Conservation (phyloP, 257 asterid genomes). For the Pogostemon cablin region DNA sequence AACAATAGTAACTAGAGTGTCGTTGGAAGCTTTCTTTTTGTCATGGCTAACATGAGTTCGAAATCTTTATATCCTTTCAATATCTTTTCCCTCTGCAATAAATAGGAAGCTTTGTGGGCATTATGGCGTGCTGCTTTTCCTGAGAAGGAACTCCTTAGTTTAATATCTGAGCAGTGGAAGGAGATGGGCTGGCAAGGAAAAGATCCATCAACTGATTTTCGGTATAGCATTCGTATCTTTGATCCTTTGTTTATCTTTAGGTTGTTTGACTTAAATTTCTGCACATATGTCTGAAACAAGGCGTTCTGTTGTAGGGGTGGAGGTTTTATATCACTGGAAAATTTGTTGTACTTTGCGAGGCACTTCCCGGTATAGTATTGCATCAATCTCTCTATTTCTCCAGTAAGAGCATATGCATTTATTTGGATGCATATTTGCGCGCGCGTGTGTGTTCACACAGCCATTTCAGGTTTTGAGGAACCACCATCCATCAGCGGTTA, state of each 20-base stretch:
- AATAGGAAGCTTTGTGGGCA: conserved; percentile 75
- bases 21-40: conserved; percentile 13
- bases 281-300: conserved; percentile 24
- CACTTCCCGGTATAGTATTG: conserved; percentile 73
- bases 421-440: conserved; percentile 9
- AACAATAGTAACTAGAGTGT: conserved; percentile 2
- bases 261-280: conserved; percentile 3
- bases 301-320: conserved; percentile 72
- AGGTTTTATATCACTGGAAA: conserved; percentile 96
- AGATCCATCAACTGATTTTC: conserved; percentile 98
- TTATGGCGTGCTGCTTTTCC: conserved; percentile 95
- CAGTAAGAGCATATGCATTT: conserved; percentile 12
- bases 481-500: neutral
- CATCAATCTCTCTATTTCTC: conserved; percentile 26
- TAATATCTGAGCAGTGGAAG: conserved; percentile 98
- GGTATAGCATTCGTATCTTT: conserved; percentile 48
- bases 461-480: conserved; percentile 13
- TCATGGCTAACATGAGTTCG: conserved; percentile 8
- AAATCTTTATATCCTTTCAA: conserved; percentile 7
- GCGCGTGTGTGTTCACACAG: neutral
- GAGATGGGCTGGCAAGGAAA: conserved; percentile 99
- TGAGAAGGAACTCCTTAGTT: conserved; percentile 65
- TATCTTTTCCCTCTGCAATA: conserved; percentile 25
- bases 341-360: conserved; percentile 81
- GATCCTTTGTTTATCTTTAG: conserved; percentile 23